These are phyloP conservation scores for Polygonum maritimum DNA, from an alignment of 148 eudicot genomes.

Conservation along the genomic window DNA sequence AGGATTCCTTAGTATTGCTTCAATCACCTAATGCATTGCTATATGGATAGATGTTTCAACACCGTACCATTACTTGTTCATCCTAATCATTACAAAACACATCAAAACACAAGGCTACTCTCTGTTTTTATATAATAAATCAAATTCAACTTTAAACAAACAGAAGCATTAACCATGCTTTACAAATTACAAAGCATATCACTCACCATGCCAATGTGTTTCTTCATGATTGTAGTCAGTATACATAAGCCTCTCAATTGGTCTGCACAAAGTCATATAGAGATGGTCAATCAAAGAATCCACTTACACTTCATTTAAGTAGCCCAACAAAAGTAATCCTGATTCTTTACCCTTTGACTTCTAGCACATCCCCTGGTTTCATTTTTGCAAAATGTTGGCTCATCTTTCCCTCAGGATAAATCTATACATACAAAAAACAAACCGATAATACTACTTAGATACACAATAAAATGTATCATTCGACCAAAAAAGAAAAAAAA, in stretches of 20 bases:
- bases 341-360: constrained; percentile 83
- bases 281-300: background rate
- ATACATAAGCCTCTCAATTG: constrained; percentile 88
- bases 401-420: constrained; percentile 98
- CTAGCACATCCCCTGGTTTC: constrained; percentile 85
- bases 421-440: constrained; percentile 24
- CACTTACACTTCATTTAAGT: background rate
- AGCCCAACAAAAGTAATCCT: background rate
- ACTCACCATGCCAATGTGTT: constrained; percentile 96
- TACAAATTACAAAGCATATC: background rate
- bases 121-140: background rate
- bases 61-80: background rate
- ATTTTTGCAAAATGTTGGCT: constrained; percentile 92
- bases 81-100: background rate
- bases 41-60: background rate
- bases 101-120: background rate
- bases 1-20: constrained; percentile 83
- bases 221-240: constrained; percentile 99
- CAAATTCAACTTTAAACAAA: too few relatives aligned
- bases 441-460: background rate
- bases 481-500: too few relatives aligned
- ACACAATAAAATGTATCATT: too few relatives aligned
- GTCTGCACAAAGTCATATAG: constrained; percentile 40
- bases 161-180: too few relatives aligned
- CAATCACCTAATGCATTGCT: constrained; percentile 41